Base-by-base conservation (phyloP, 345 rosid genomes). In the Hypericum androsaemum region DNA sequence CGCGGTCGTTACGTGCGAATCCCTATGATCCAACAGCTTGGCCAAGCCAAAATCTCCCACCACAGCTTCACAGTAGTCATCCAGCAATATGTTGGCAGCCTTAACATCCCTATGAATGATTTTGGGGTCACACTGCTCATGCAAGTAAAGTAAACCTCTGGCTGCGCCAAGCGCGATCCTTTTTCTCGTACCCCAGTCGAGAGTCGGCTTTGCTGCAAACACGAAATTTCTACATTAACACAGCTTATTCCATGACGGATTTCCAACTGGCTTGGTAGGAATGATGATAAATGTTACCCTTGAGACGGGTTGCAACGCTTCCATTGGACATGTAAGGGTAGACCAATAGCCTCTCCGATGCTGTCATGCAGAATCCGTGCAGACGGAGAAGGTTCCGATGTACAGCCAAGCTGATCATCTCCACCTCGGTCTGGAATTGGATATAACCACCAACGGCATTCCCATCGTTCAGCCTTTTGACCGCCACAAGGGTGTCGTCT, bases 261-360 rank as follows among this genome's bases (percentile, higher is more conserved):
- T 51, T 36, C 8, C 15, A 37, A 37, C 5, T 7, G 52, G n/a
- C 38, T 11, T 8, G 41, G 37, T 40, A 22, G 32, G 49, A 57
- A 41, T 16, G n/a, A 52, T 3, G 55, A 16, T 15, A n/a, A n/a
- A n/a, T n/a, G n/a, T 52, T 75, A 88, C 96, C 89, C 74, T 76
- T 88, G 57, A 92, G 95, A 59, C 97, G 95, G 50, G 76, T 75
- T 65, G 95, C 88, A 5, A 92, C 96, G 37, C 96, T 92, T 15
- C 98, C 97, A 62, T 92, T 88, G 36, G 98, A 82, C 96, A 88
- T 92, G 76, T 81, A 88, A 22, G 98, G 98, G 70, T 92, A 92
- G 39, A 88, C 94, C 28, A 92, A 62, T 41, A 92, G 83, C 54
- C 87, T 73, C 56, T 92, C 98, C 7, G 75, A 60, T 37, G 83